A percentile compares a stretch with the other conserved stretches of the same genome.
Evolutionary conservation across 75 land plant genomes (phyloP).

Genomic region (Ceratopteris richardii): DNA sequence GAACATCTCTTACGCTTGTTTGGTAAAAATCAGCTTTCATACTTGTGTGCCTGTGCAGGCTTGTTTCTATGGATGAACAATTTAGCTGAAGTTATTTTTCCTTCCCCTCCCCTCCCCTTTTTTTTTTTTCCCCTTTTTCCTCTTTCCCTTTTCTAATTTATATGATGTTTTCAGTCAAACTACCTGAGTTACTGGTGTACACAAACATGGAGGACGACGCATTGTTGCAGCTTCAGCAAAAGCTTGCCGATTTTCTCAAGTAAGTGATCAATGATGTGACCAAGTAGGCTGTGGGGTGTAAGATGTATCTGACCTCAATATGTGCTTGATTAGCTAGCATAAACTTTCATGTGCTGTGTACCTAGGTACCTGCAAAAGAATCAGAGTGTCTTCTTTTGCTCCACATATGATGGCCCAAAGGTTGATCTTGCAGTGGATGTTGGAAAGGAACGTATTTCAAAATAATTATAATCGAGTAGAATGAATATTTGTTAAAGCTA

Average conservation of each 20-base stretch:
- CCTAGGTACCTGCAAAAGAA: slow-evolving; percentile 77
- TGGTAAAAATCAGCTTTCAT: slow-evolving; percentile 37
- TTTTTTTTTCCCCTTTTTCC: too few relatives aligned
- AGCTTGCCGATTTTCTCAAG: slow-evolving; percentile 77
- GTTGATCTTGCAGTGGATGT: slow-evolving; percentile 1
- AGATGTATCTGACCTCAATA: too few relatives aligned
- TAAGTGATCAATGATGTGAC: slow-evolving; percentile 26
- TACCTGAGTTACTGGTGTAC: slow-evolving; percentile 73
- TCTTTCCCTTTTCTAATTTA: too few relatives aligned
- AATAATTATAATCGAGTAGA: too few relatives aligned
- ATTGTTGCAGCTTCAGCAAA: slow-evolving; percentile 52
- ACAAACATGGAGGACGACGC: slow-evolving; percentile 92
- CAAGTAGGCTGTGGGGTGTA: too few relatives aligned
- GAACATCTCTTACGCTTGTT: slow-evolving; percentile 90
- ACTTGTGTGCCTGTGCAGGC: too few relatives aligned
- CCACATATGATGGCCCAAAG: slow-evolving; percentile 51
- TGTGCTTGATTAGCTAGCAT: too few relatives aligned
- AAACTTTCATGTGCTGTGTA: too few relatives aligned
- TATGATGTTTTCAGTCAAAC: slow-evolving; percentile 66
- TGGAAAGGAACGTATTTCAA: slow-evolving; percentile 10
- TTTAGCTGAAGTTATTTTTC: too few relatives aligned
- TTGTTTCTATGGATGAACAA: too few relatives aligned
- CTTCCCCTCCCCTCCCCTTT: too few relatives aligned
- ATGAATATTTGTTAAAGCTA: too few relatives aligned
- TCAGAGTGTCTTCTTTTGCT: slow-evolving; percentile 71